Percentiles rank a stretch among this genome's conserved stretches.
These are phyloP conservation scores for Pestalotiopsis sp. DNA, from an alignment of 2,329 filamentous ascomycete species.

Conservation along the genomic window DNA sequence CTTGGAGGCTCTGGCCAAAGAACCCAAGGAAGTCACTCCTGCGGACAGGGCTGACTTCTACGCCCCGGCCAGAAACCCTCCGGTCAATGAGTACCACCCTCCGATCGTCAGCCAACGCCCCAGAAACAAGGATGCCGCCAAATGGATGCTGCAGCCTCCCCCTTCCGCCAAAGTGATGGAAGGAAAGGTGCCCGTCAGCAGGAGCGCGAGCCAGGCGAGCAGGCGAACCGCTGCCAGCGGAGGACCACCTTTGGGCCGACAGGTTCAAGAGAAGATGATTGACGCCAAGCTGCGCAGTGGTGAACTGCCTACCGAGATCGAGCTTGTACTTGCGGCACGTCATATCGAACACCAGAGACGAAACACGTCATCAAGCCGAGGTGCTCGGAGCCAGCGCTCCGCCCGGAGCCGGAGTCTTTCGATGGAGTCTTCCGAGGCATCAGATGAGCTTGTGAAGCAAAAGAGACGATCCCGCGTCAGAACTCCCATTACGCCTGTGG, in stretches of 20 bases:
- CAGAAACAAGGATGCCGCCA: constrained; percentile 69
- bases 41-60: constrained; percentile 62
- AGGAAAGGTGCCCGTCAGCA: constrained; percentile 73
- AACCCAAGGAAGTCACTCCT: constrained; percentile 55
- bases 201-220: constrained; percentile 58
- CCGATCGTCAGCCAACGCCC: constrained; percentile 80
- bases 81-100: constrained; percentile 84
- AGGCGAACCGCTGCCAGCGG: constrained; percentile 46
- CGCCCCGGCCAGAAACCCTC: constrained; percentile 64
- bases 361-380: constrained; percentile 20
- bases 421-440: constrained; percentile 22
- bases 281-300: constrained; percentile 50
- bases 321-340: constrained; percentile 23
- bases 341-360: constrained; percentile 16
- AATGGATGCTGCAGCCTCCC: constrained; percentile 92
- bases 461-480: constrained; percentile 21
- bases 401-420: constrained; percentile 19
- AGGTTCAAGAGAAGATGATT: constrained; percentile 49
- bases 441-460: constrained; percentile 22
- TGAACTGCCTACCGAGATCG: constrained; percentile 34
- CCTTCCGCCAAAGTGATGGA: constrained; percentile 91
- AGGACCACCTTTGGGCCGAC: constrained; percentile 44
- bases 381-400: constrained; percentile 15
- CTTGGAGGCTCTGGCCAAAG: constrained; percentile 45
- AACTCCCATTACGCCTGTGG: constrained; percentile 16